phyloP scores from a whole-genome alignment of 164 flowering plant genomes.

The Warburgia ugandensis region DNA sequence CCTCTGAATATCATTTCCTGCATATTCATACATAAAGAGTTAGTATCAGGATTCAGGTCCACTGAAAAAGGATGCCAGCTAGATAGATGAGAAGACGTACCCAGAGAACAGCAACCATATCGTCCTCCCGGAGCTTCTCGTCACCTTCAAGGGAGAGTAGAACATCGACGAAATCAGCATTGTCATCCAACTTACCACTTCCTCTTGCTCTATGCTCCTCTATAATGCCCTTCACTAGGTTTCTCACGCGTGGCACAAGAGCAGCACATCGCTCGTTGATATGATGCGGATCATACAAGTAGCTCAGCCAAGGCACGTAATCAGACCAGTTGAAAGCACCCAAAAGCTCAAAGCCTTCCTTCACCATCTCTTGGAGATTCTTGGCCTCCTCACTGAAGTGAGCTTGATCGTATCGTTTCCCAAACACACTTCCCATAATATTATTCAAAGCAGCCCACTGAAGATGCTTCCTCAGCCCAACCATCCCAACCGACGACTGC shows the following conservation, averaged over 20 bases:
- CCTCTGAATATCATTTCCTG: no score
- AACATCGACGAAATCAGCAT: conserved; percentile 56
- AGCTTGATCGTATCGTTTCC: conserved; percentile 31
- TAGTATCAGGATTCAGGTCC: conserved; percentile 9
- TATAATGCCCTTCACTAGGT: conserved; percentile 39
- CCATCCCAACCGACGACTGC: conserved; percentile 23
- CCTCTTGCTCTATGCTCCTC: conserved; percentile 19
- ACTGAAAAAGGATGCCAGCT: no score
- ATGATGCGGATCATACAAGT: conserved; percentile 39
- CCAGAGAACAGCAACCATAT: conserved; percentile 63
- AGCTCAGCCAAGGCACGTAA: conserved; percentile 49
- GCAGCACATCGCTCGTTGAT: conserved; percentile 32
- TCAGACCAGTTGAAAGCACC: conserved; percentile 81
- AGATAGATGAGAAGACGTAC: no score
- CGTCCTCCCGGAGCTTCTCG: conserved; percentile 44
- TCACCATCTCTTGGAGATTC: conserved; percentile 44
- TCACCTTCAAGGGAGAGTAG: conserved; percentile 46
- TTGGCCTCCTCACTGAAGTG: conserved; percentile 13
- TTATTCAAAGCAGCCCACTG: conserved; percentile 54
- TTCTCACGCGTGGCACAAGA: conserved; percentile 53
- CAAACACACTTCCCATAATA: conserved; percentile 64
- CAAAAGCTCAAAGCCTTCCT: conserved; percentile 72
- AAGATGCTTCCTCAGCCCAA: conserved; percentile 35
- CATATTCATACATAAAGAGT: no score
- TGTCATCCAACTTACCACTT: background rate